Percentiles rank a stretch among this genome's conserved stretches.
Conservation (phyloP, 2,329 filamentous ascomycete species). For the Fusarium lyarnte region DNA sequence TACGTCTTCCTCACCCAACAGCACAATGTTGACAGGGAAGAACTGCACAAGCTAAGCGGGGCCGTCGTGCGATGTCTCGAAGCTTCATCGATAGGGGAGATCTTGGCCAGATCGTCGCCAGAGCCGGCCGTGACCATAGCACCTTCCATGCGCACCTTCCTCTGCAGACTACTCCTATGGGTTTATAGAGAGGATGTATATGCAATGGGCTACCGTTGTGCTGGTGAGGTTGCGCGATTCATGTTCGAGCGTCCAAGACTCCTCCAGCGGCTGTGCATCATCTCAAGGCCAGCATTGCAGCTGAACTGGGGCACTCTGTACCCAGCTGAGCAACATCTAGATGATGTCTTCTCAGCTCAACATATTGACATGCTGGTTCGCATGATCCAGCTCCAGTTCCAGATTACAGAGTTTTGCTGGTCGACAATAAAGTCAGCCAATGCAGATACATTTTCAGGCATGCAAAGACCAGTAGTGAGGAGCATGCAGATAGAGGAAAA, state of each 20-base stretch:
- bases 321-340: not conserved
- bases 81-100: not conserved
- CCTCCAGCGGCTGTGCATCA: not conserved
- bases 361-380: not conserved
- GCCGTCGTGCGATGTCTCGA: not conserved
- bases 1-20: not conserved
- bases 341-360: not conserved
- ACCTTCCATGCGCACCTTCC: not conserved
- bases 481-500: not conserved
- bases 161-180: not conserved
- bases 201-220: not conserved
- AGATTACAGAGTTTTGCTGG: not conserved
- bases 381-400: not conserved
- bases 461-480: fast-evolving
- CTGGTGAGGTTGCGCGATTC: not conserved
- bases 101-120: not conserved
- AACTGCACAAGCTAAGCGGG: not conserved
- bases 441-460: fast-evolving
- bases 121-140: fast-evolving
- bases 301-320: not conserved
- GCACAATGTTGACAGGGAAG: not conserved
- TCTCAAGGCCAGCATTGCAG: not conserved
- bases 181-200: not conserved
- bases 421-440: not conserved
- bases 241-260: not conserved